A percentile compares a stretch with the other conserved stretches of the same genome.
Conservation (phyloP, 805 yeast species). For the Kuraishia borneana region DNA sequence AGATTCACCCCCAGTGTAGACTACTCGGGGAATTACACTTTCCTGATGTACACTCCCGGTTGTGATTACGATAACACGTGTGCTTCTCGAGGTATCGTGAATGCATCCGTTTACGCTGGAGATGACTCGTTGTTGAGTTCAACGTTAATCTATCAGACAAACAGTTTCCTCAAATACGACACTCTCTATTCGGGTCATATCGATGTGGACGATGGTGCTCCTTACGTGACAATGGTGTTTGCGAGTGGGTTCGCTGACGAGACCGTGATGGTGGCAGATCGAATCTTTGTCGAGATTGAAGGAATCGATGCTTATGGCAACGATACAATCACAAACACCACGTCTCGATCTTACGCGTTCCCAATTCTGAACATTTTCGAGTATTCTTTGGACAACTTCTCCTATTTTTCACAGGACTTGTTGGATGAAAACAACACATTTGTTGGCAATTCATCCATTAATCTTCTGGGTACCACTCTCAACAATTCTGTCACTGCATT, state of each 20-base stretch:
- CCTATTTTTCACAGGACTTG: conserved; percentile 11
- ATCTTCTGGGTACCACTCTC: conserved; percentile 21
- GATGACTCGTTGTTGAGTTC: conserved; percentile 30
- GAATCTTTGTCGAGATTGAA: conserved; percentile 37
- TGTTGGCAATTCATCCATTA: conserved; percentile 40
- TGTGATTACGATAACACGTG: conserved; percentile 65
- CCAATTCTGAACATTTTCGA: conserved; percentile 73
- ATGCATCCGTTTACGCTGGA: conserved; percentile 52
- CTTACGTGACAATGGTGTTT: conserved; percentile 28
- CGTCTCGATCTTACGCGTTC: conserved; percentile 4
- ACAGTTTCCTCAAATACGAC: conserved; percentile 73
- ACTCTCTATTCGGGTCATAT: conserved; percentile 61
- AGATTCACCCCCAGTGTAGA: conserved; percentile 59
- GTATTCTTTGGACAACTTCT: conserved; percentile 60
- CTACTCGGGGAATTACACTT: conserved; percentile 62
- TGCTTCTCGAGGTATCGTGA: conserved; percentile 58
- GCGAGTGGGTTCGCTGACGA: conserved; percentile 13
- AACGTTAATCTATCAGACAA: conserved; percentile 62
- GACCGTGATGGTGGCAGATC: conserved; percentile 61
- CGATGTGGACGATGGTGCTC: conserved; percentile 28
- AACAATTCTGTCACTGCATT: conserved; percentile 28
- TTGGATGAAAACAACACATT: conserved; percentile 8
- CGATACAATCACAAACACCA: conserved; percentile 17
- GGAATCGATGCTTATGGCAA: conserved; percentile 28
- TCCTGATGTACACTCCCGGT: conserved; percentile 79